These are phyloP conservation scores for Diutina pseudorugosa DNA, from an alignment of 1,139 yeast genomes.

Conservation along the genomic window DNA sequence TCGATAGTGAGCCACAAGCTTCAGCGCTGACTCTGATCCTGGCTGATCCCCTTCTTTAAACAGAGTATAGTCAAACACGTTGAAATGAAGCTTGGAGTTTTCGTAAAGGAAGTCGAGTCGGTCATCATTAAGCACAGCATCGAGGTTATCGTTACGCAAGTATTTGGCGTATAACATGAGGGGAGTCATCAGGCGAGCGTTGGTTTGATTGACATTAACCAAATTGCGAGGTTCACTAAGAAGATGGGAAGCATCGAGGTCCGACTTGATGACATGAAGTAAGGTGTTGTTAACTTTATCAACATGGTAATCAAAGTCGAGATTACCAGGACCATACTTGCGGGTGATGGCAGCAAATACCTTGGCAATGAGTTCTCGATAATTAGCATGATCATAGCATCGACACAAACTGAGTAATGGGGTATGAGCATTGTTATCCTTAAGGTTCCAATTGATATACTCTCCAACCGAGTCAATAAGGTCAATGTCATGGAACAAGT, in stretches of 20 bases:
- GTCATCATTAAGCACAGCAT: conserved; percentile 30
- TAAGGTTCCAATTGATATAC: conserved; percentile 56
- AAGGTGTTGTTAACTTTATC: conserved; percentile 68
- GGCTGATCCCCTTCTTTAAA: not conserved
- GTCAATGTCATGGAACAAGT: conserved; percentile 46
- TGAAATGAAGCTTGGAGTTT: conserved; percentile 32
- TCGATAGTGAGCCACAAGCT: not conserved
- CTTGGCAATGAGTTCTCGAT: conserved; percentile 33
- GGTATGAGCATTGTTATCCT: conserved; percentile 61
- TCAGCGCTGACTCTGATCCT: not conserved
- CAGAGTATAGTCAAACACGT: conserved; percentile 26
- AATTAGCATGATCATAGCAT: conserved; percentile 68
- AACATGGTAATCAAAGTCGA: conserved; percentile 47
- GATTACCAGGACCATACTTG: conserved; percentile 22
- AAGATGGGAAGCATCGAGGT: conserved; percentile 27
- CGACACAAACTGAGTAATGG: conserved; percentile 70
- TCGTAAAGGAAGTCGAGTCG: conserved; percentile 31
- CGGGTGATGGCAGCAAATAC: conserved; percentile 34
- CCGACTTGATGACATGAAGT: conserved; percentile 51
- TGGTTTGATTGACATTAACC: conserved; percentile 50
- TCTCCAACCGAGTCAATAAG: conserved; percentile 45
- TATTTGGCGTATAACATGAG: conserved; percentile 61
- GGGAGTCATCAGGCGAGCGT: conserved; percentile 53
- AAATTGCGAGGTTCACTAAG: conserved; percentile 18
- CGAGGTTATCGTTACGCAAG: conserved; percentile 49